Base-by-base conservation (phyloP, 176 grass and related monocot species). In the Tillandsia fasciculata region DNA sequence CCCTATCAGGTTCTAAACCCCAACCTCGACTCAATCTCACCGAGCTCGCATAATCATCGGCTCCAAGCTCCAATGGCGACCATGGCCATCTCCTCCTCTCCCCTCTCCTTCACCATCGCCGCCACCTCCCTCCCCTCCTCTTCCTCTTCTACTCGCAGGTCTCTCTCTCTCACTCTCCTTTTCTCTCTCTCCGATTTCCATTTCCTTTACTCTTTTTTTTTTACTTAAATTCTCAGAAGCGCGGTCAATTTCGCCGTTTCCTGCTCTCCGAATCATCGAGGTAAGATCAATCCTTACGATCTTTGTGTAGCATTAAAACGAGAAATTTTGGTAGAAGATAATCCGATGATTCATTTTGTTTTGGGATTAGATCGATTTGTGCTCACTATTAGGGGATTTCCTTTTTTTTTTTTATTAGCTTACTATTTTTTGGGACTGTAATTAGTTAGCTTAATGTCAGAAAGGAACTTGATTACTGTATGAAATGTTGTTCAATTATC, bases 1-100 rank as follows among this genome's bases (percentile, higher is more conserved):
- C 14, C 52, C 52, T 12, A 54, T 12, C 54, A 59, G 5, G 54
- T 15, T 15, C 20, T 9, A 15, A 59, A 20, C n/a, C n/a, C 10
- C 15, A 59, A 17, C n/a, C 56, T 17, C 20, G 15, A 15, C 9
- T n/a, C 56, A 59, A 0, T 59, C 7, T 20, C n/a, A 20, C 56
- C n/a, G 2, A 17, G n/a, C 6, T 59, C 56, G 8, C n/a, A 9
- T 20, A 1, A 15, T 58, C 18, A 0, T 70, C 72, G 66, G 11
- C 54, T 69, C 66, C 59, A 42, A 70, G 64, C 75, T 70, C 64
- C 71, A 63, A 63, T 78, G 80, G 51, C 68, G 11, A 64, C 72
- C 15, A 70, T 87, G 75, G 67, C 81, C 65, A 14, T 76, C 69
- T 64, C 81, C 78, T 78, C 83, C 59, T 22, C 65, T 12, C 64